These are phyloP conservation scores for Eimeria maxima DNA, from an alignment of 169 alveolate genomes.

Conservation along the genomic window DNA sequence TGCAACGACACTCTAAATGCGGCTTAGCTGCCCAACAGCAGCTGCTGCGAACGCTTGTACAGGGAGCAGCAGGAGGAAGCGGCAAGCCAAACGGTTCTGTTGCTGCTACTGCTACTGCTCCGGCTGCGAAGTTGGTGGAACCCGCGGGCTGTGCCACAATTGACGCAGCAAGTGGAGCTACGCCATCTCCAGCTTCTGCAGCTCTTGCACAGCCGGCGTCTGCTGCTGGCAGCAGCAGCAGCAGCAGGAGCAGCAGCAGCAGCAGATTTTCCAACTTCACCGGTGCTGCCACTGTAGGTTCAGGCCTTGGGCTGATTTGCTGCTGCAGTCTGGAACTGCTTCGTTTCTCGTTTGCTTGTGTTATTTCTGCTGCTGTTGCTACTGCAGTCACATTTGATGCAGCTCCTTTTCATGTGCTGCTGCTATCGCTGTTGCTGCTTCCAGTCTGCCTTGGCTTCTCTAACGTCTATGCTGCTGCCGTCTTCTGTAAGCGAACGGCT, in stretches of 20 bases:
- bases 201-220: not conserved
- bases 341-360: not conserved
- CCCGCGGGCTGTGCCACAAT: not conserved
- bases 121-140: too few species aligned
- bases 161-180: conserved; percentile 1
- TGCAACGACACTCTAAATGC: conserved; percentile 55
- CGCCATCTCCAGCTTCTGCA: not conserved
- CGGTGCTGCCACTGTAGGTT: too few species aligned
- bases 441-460: conserved; percentile 52
- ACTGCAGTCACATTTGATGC: not conserved
- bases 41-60: not conserved
- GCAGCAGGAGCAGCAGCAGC: not conserved
- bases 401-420: not conserved
- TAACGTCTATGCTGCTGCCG: conserved; percentile 36
- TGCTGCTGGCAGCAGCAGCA: conserved; percentile 28
- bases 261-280: too few species aligned
- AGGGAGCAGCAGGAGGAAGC: not conserved
- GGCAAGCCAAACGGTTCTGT: not conserved
- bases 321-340: not conserved
- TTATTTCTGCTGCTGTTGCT: not conserved
- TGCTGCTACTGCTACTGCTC: not conserved
- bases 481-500: conserved; percentile 37
- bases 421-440: not conserved
- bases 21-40: conserved; percentile 13
- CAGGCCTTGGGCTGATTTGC: too few species aligned